Evolutionary conservation across 768 basidiomycete species (phyloP).

Genomic region (Leccinellum albellum): DNA sequence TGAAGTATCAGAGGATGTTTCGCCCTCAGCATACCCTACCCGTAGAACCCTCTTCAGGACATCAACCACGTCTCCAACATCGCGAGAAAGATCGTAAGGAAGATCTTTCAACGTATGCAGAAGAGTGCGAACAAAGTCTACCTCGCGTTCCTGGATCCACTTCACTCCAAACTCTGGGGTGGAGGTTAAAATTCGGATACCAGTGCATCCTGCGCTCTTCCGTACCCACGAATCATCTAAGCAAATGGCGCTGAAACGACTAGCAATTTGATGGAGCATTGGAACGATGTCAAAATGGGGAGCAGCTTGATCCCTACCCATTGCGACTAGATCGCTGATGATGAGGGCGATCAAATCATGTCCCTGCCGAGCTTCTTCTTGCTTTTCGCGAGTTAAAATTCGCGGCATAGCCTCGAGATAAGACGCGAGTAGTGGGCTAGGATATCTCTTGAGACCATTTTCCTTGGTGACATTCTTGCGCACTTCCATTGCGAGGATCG

Average conservation of each 20-base stretch:
- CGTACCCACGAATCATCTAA: slow-evolving; percentile 87
- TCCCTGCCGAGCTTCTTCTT: slow-evolving; percentile 57
- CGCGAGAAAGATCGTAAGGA: slow-evolving; percentile 80
- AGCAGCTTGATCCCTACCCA: slow-evolving; percentile 46
- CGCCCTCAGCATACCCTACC: slow-evolving; percentile 52
- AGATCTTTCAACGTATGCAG: slow-evolving; percentile 93
- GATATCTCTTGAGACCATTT: slow-evolving; percentile 46
- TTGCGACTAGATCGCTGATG: slow-evolving; percentile 60
- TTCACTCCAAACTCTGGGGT: slow-evolving; percentile 67
- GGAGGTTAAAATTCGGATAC: slow-evolving; percentile 75
- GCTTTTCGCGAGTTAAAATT: slow-evolving; percentile 64
- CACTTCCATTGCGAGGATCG: slow-evolving; percentile 75
- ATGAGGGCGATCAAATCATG: slow-evolving; percentile 58
- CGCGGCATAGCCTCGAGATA: slow-evolving; percentile 81
- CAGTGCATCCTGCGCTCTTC: slow-evolving; percentile 86
- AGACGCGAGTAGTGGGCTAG: slow-evolving; percentile 58
- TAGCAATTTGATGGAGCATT: slow-evolving; percentile 78
- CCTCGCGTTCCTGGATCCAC: slow-evolving; percentile 83
- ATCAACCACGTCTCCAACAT: slow-evolving; percentile 73
- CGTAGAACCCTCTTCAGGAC: slow-evolving; percentile 67
- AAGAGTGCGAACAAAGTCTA: slow-evolving; percentile 86
- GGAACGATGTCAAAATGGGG: slow-evolving; percentile 54
- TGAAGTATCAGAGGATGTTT: slow-evolving; percentile 42
- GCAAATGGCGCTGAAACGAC: slow-evolving; percentile 80
- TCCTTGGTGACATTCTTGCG: slow-evolving; percentile 55